phyloP scores from a whole-genome alignment of 345 rosid species.

The Rubroshorea leprosula region DNA sequence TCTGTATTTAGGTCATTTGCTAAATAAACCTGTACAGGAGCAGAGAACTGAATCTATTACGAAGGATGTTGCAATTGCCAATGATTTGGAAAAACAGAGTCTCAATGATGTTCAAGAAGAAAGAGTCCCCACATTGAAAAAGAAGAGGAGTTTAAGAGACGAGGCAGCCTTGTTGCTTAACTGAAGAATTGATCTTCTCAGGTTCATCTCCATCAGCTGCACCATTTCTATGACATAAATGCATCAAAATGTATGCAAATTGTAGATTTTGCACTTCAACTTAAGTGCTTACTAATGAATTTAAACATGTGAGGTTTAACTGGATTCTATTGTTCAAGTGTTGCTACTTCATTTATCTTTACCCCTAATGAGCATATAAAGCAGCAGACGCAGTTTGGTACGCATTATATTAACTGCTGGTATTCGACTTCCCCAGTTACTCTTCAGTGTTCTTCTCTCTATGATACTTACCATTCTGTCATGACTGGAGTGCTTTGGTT shows the following conservation, averaged over 20 bases:
- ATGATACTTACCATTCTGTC: slow-evolving; percentile 8
- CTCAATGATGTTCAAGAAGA: slow-evolving; percentile 21
- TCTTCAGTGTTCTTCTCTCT: background rate
- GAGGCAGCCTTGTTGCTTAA: slow-evolving; percentile 43
- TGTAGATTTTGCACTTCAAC: no score
- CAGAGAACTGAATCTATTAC: slow-evolving; percentile 14
- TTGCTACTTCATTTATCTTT: slow-evolving; percentile 84
- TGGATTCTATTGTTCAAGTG: slow-evolving; percentile 75
- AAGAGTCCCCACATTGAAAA: slow-evolving; percentile 24
- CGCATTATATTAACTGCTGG: slow-evolving; percentile 82
- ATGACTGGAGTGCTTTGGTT: slow-evolving; percentile 63
- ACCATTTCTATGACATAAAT: no score
- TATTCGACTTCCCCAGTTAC: slow-evolving; percentile 16
- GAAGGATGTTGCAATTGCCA: slow-evolving; percentile 17
- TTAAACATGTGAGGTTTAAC: no score
- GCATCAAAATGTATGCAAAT: no score
- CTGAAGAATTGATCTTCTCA: slow-evolving; percentile 10
- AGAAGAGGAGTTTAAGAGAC: slow-evolving; percentile 46
- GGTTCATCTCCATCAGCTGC: no score
- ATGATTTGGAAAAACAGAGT: slow-evolving; percentile 15
- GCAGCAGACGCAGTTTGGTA: slow-evolving; percentile 97
- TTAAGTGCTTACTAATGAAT: no score
- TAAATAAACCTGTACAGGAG: slow-evolving; percentile 29
- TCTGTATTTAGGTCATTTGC: slow-evolving; percentile 51
- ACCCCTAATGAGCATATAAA: slow-evolving; percentile 87